Evolutionary conservation across 805 yeast genomes (phyloP), one percentile per base, ranked within the genome.

Genomic region (Monosporozyma siamensis): DNA sequence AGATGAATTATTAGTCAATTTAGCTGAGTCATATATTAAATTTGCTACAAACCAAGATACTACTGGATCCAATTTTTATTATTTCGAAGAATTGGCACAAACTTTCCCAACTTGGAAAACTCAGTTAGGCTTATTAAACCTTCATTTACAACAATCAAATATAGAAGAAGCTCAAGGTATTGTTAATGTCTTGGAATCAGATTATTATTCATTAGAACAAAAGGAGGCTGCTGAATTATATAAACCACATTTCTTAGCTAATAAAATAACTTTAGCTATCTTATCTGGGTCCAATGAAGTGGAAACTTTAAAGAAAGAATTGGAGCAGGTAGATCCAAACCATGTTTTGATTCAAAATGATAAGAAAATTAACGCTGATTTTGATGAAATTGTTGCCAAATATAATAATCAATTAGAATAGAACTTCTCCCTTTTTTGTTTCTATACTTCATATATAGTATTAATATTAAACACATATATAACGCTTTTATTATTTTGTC

Each of bases 81-180:
- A 82, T 56, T 83, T 72, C 59, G 97, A 90, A 63, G 98, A 90
- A 64, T 49, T 63, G 38, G 70, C 87, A 34, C 78, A 82, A 45
- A 72, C 76, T 26, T 68, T 71, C 45, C 70, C 69, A 38, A 58
- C 70, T 38, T 67, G 70, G 55, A 73, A 74, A 51, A 66, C 75
- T 14, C 71, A 82, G 51, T 54, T 75, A 27, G 80, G 82, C 31
- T 75, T 87, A 55, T 72, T 87, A 35, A 82, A 79, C 9, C 70
- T 88, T 46, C 87, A 89, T 48, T 65, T 89, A 53, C 87, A 85
- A 65, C 74, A 87, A 59, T 77, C 79, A 40, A 83, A 89, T 55
- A 68, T 77, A 43, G 90, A 89, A 2, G 97, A 90, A 64, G 89
- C 95, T 8, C 73, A 74, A 45, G 85, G 84, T 48, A 68, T 79